These are phyloP conservation scores for Rhodotorula glutinis DNA, from an alignment of 1,284 basidiomycete species.

Conservation along the genomic window DNA sequence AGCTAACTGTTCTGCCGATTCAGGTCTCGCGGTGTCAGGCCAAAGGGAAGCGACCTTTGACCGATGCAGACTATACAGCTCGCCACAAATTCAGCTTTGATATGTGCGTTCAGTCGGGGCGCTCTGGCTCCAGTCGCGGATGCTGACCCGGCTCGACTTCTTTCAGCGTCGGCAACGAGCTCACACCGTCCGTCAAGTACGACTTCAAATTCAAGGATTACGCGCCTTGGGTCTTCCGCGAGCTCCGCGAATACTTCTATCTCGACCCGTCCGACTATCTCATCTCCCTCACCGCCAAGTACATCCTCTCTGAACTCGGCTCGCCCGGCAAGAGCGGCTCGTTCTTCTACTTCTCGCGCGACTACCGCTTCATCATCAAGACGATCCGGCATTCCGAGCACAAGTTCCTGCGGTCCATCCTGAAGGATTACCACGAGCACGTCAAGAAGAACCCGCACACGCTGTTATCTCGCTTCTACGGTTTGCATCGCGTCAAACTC, in stretches of 20 bases:
- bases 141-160: conserved; percentile 9
- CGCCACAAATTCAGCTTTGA: conserved; percentile 96
- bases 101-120: conserved; percentile 57
- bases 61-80: conserved; percentile 81
- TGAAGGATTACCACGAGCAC: conserved; percentile 82
- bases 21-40: conserved; percentile 94
- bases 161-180: conserved; percentile 87
- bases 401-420: conserved; percentile 82
- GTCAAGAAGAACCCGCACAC: conserved; percentile 91
- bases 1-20: no score
- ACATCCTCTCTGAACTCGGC: conserved; percentile 96
- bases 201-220: conserved; percentile 99
- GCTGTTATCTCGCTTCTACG: conserved; percentile 88
- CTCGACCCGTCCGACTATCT: conserved; percentile 97
- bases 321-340: conserved; percentile 97
- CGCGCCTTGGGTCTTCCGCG: conserved; percentile 95
- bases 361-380: conserved; percentile 99
- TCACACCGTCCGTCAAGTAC: conserved; percentile 92
- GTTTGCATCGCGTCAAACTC: conserved; percentile 93
- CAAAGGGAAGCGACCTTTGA: conserved; percentile 80
- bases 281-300: conserved; percentile 91
- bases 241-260: conserved; percentile 88
- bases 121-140: background rate
- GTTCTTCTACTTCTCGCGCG: conserved; percentile 98
- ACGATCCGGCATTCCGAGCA: conserved; percentile 94